Evolutionary conservation across 1,139 yeast genomes (phyloP).

Genomic region (Kodamaea plutei): DNA sequence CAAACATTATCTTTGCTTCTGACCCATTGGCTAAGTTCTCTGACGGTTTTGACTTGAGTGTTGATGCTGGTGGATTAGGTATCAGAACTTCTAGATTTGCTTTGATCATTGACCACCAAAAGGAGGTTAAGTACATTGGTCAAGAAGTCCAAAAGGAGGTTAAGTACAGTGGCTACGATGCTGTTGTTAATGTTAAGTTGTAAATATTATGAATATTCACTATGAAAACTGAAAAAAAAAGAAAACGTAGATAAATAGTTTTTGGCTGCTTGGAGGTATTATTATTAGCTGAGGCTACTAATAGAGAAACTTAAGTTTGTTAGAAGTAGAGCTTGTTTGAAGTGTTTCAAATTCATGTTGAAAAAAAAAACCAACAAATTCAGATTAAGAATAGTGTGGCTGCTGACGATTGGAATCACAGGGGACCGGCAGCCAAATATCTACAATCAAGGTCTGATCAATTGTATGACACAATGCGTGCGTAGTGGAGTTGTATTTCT

Average conservation of each 20-base stretch:
- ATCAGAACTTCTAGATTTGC: slow-evolving; percentile 72
- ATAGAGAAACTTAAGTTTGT: not conserved
- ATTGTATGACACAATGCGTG: no score
- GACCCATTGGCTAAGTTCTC: slow-evolving; percentile 26
- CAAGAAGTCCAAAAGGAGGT: slow-evolving; percentile 30
- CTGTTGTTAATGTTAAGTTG: slow-evolving; percentile 12
- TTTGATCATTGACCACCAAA: slow-evolving; percentile 47
- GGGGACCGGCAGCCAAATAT: no score
- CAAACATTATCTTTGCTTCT: slow-evolving; percentile 23
- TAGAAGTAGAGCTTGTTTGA: not conserved
- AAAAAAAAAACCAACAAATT: no score
- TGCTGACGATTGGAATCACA: no score
- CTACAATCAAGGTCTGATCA: no score
- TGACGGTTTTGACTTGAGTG: slow-evolving; percentile 16
- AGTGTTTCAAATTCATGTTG: no score
- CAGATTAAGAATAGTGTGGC: no score
- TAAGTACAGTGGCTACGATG: slow-evolving; percentile 23
- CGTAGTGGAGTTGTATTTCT: no score
- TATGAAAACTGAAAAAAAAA: slow-evolving; percentile 1
- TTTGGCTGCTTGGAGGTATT: not conserved
- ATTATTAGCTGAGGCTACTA: not conserved
- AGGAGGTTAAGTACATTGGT: slow-evolving; percentile 16
- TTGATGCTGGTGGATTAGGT: slow-evolving; percentile 36
- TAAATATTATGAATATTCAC: slow-evolving; percentile 1
- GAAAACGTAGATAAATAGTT: not conserved